These are phyloP conservation scores for Neopestalotiopsis sp. DNA, from an alignment of 2,329 filamentous ascomycete genomes.

Conservation along the genomic window DNA sequence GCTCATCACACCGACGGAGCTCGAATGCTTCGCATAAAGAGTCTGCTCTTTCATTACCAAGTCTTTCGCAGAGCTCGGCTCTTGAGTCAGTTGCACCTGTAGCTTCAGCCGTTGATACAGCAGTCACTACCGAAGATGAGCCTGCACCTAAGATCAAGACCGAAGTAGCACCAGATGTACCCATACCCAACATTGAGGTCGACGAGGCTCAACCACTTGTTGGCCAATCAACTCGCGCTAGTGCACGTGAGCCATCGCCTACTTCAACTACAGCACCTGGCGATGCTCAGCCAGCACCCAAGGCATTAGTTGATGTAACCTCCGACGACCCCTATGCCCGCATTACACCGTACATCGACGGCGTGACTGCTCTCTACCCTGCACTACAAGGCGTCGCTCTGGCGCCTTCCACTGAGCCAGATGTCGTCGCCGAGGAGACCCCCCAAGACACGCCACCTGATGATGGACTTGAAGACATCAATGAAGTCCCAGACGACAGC, in stretches of 20 bases:
- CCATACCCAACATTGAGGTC: slow-evolving; percentile 19
- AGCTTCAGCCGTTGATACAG: background rate
- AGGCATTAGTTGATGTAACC: slow-evolving; percentile 14
- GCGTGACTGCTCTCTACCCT: slow-evolving; percentile 32
- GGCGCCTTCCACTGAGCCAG: slow-evolving; percentile 22
- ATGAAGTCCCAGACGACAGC: slow-evolving; percentile 34
- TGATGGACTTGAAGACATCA: slow-evolving; percentile 30
- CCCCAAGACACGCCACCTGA: slow-evolving; percentile 27
- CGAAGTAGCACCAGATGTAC: background rate
- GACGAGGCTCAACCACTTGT: background rate
- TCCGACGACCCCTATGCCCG: slow-evolving; percentile 27
- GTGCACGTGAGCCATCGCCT: background rate
- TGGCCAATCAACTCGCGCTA: background rate
- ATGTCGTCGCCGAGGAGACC: slow-evolving; percentile 27
- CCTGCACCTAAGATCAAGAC: background rate
- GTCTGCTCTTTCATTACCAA: slow-evolving; percentile 20
- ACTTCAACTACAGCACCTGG: slow-evolving; percentile 2
- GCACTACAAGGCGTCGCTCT: slow-evolving; percentile 22
- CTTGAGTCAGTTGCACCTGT: slow-evolving; percentile 19
- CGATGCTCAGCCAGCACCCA: background rate
- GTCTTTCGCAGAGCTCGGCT: slow-evolving; percentile 20
- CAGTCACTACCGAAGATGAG: slow-evolving; percentile 1
- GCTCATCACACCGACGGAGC: slow-evolving; percentile 38
- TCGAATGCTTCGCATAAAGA: slow-evolving; percentile 33
- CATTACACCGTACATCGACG: slow-evolving; percentile 37